Evolutionary conservation across 2,329 filamentous ascomycete species (phyloP), one percentile per base, ranked within the genome.

Genomic region (Dothistroma septosporum): DNA sequence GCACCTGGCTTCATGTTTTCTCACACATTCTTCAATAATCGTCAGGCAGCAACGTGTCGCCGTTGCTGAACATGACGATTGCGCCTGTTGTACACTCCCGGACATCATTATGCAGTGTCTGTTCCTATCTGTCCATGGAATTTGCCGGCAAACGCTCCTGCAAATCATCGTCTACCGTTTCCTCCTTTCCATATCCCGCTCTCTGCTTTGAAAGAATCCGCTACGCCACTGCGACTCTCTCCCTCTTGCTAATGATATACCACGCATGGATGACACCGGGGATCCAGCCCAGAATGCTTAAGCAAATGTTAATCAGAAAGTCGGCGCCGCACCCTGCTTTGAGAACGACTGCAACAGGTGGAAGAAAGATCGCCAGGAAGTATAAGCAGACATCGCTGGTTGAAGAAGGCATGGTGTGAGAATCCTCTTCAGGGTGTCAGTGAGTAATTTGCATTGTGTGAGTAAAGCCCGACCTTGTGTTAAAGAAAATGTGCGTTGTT

Each of bases 331-430:
- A 95, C 71, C 91, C 91, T 67, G 87, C 85, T 85, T 95, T 91
- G 67, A 95, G 86, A 82, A 95, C 91, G 75, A 96, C 91, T 79
- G 91, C 90, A 55, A 96, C 79, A 74, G 92, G 91, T 57, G 92
- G 91, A 68, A 60, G 22, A 53, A 60, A 56, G 12, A 60, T 81
- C 81, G 91, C 91, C n/a, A 61, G 55, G 22, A 61, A 41, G 56
- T 65, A 65, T 53, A 65, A 61, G 55, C 54, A 59, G 55, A 65
- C 53, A 49, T 63, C 53, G 55, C 57, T 48, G 46, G 49, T 58
- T 47, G 57, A 60, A 32, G 62, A 64, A 22, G 62, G 54, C 59
- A 62, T 62, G 10, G 41, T 46, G 31, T 53, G 16, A 24, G 32
- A n/a, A 46, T 16, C 10, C 5, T 21, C 14, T n/a, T 55, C 22